These are phyloP conservation scores for Mallotus japonicus DNA, from an alignment of 441 rosid genomes.

Conservation along the genomic window DNA sequence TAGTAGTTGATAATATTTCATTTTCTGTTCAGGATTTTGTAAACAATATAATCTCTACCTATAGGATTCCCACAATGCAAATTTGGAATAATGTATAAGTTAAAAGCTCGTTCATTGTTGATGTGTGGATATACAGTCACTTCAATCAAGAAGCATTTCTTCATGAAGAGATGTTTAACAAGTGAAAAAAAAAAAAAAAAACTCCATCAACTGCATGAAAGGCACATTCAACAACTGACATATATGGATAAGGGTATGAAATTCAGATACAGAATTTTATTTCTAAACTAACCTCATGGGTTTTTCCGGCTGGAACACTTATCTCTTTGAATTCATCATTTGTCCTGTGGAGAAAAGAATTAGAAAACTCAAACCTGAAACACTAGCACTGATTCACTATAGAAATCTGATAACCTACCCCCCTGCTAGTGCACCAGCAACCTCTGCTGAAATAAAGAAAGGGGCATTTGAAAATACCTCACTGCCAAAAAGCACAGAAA, in stretches of 20 bases:
- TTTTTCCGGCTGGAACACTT: conserved; percentile 74
- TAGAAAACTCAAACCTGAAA: conserved; percentile 19
- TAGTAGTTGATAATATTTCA: too few species aligned
- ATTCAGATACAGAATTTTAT: conserved; percentile 13
- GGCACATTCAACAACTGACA: neutral
- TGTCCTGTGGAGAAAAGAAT: conserved; percentile 41
- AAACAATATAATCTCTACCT: too few species aligned
- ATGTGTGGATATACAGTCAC: neutral
- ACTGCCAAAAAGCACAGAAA: conserved; percentile 39
- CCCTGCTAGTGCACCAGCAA: conserved; percentile 60
- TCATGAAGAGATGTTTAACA: neutral
- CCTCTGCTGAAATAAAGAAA: conserved; percentile 87
- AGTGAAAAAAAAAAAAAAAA: neutral
- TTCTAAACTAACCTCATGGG: conserved; percentile 61
- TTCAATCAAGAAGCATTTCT: neutral
- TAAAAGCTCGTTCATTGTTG: neutral
- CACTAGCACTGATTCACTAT: conserved; percentile 15
- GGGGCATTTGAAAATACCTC: conserved; percentile 90
- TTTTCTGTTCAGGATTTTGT: too few species aligned
- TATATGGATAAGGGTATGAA: neutral
- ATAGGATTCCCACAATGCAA: too few species aligned
- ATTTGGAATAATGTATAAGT: too few species aligned
- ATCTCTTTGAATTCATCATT: conserved; percentile 87
- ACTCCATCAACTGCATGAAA: neutral
- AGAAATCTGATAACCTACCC: conserved; percentile 46